phyloP scores from a whole-genome alignment of 352 stramenopile genomes.

The Globisporangium recalcitrans region DNA sequence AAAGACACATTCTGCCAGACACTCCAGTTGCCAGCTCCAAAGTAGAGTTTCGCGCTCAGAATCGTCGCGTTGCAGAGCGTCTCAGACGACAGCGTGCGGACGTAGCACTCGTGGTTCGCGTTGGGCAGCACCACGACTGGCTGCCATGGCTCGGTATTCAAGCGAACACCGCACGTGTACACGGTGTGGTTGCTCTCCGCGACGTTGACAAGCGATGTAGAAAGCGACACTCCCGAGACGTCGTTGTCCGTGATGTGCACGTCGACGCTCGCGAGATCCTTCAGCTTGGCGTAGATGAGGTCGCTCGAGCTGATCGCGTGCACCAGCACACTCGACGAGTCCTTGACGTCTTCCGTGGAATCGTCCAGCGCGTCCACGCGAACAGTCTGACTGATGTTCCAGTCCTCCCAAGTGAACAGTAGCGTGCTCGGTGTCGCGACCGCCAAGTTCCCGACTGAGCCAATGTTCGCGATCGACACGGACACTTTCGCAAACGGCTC shows the following conservation, averaged over 20 bases:
- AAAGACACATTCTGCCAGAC: conserved; percentile 53
- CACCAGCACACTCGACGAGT: conserved; percentile 44
- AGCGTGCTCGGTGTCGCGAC: conserved; percentile 27
- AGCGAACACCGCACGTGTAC: conserved; percentile 40
- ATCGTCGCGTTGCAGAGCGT: conserved; percentile 59
- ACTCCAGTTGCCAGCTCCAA: conserved; percentile 60
- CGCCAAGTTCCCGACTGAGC: conserved; percentile 39
- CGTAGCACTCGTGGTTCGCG: conserved; percentile 46
- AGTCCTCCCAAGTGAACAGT: conserved; percentile 64
- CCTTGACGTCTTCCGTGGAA: conserved; percentile 36
- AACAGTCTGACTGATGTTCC: conserved; percentile 55
- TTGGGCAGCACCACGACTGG: conserved; percentile 46
- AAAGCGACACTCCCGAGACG: conserved; percentile 50
- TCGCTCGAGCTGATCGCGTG: conserved; percentile 62
- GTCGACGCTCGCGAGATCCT: conserved; percentile 34
- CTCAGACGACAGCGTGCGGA: conserved; percentile 23
- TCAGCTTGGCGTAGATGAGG: conserved; percentile 50
- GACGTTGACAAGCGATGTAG: conserved; percentile 27
- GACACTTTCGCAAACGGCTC: conserved; percentile 72
- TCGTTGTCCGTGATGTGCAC: conserved; percentile 67
- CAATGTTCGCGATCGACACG: conserved; percentile 42
- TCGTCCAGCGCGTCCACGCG: conserved; percentile 57
- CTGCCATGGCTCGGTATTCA: conserved; percentile 64
- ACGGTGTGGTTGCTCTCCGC: conserved; percentile 35
- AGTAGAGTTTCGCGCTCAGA: conserved; percentile 38